Percentiles rank a stretch among this genome's conserved stretches.
phyloP scores from a whole-genome alignment of 495 filamentous ascomycete species.

The Trichoderma virens region DNA sequence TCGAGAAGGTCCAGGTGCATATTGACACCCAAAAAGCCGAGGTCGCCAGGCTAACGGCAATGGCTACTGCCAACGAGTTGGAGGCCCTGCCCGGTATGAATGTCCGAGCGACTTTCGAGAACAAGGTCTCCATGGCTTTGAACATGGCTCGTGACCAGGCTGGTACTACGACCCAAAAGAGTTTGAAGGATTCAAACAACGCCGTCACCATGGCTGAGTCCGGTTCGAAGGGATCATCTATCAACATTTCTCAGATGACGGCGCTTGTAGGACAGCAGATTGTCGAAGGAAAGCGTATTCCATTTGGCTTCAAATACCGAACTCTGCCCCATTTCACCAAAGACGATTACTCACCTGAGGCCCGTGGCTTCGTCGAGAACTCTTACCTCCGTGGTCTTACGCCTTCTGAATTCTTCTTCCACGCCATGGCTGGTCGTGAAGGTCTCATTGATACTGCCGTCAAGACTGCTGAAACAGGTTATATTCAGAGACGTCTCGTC shows the following conservation, averaged over 20 bases:
- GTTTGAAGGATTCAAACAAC: conserved; percentile 91
- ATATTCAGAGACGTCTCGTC: conserved; percentile 96
- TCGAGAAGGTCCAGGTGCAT: conserved; percentile 69
- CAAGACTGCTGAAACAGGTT: conserved; percentile 98
- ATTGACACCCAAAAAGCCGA: conserved; percentile 73
- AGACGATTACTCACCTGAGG: conserved; percentile 96
- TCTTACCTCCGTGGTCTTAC: conserved; percentile 95
- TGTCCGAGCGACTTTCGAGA: conserved; percentile 95
- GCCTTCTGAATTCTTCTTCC: conserved; percentile 97
- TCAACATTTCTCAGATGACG: conserved; percentile 99
- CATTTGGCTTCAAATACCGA: conserved; percentile 98
- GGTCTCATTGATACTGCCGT: conserved; percentile 99
- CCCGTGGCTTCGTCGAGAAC: conserved; percentile 97
- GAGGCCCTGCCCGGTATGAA: conserved; percentile 95
- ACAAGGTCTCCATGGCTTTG: conserved; percentile 83
- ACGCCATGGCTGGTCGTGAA: conserved; percentile 99
- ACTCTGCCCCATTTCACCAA: conserved; percentile 97
- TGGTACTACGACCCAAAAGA: conserved; percentile 81
- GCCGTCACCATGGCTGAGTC: conserved; percentile 91
- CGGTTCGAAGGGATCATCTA: conserved; percentile 94
- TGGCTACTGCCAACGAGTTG: conserved; percentile 75
- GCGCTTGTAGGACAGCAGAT: conserved; percentile 95
- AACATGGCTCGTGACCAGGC: conserved; percentile 95
- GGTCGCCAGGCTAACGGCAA: conserved; percentile 61
- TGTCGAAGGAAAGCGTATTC: conserved; percentile 97